phyloP scores from a whole-genome alignment of 805 yeast species.

The Teunomyces stri region DNA sequence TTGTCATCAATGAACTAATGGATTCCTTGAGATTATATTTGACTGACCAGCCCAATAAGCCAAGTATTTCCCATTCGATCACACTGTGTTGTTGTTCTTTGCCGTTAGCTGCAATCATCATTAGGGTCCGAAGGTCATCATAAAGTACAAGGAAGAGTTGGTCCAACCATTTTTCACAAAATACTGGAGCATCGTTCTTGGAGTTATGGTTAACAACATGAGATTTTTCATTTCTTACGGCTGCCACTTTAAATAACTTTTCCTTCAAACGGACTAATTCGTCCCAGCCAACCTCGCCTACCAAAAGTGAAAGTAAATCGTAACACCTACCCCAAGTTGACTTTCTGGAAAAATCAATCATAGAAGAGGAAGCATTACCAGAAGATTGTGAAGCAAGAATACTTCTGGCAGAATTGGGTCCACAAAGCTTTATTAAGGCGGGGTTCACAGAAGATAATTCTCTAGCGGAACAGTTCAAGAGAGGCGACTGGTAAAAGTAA shows the following conservation, averaged over 20 bases:
- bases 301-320: constrained; percentile 66
- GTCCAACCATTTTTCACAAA: constrained; percentile 80
- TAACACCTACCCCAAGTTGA: constrained; percentile 51
- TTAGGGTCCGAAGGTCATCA: constrained; percentile 48
- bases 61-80: constrained; percentile 73
- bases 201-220: constrained; percentile 19
- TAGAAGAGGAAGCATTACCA: constrained; percentile 23
- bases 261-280: constrained; percentile 63
- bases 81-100: constrained; percentile 49
- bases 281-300: constrained; percentile 80
- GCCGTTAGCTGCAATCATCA: constrained; percentile 22
- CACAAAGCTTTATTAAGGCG: constrained; percentile 23
- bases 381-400: constrained; percentile 32
- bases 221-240: constrained; percentile 36
- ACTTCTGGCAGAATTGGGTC: constrained; percentile 25
- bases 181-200: constrained; percentile 1
- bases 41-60: constrained; percentile 49
- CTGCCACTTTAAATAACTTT: constrained; percentile 51
- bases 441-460: constrained; percentile 38
- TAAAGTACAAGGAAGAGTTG: constrained; percentile 66
- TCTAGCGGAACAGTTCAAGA: constrained; percentile 28
- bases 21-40: constrained; percentile 39
- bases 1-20: constrained; percentile 37
- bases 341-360: constrained; percentile 30
- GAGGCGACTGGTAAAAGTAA: constrained; percentile 36